phyloP scores from a whole-genome alignment of 331 rosid genomes.

The Rhamnella rubrinervis region DNA sequence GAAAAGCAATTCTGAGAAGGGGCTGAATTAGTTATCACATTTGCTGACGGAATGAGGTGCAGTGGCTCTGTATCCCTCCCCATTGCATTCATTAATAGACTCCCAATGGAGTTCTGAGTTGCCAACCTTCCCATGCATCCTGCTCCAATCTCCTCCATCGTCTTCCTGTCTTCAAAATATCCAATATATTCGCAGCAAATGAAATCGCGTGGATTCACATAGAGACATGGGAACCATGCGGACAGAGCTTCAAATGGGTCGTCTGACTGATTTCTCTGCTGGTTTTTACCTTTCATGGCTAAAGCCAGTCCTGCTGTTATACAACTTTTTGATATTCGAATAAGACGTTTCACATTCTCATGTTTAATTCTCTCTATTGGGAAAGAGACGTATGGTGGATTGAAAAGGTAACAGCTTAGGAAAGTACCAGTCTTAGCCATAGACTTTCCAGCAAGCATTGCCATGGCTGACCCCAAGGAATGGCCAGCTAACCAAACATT shows the following conservation, averaged over 20 bases:
- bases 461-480: slow-evolving; percentile 90
- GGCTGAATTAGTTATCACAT: slow-evolving; percentile 39
- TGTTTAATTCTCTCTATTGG: slow-evolving; percentile 76
- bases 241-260: slow-evolving; percentile 60
- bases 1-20: slow-evolving; percentile 44
- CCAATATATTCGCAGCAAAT: slow-evolving; percentile 79
- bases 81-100: slow-evolving; percentile 59
- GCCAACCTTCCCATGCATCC: slow-evolving; percentile 78
- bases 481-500: slow-evolving; percentile 87
- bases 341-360: slow-evolving; percentile 62
- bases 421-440: slow-evolving; percentile 64
- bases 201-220: slow-evolving; percentile 76
- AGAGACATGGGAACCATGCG: slow-evolving; percentile 71
- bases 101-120: slow-evolving; percentile 66
- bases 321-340: slow-evolving; percentile 70
- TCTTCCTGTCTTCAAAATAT: slow-evolving; percentile 84
- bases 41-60: slow-evolving; percentile 95
- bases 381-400: slow-evolving; percentile 77
- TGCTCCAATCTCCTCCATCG: slow-evolving; percentile 81
- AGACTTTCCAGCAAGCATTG: slow-evolving; percentile 79
- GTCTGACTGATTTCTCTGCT: slow-evolving; percentile 33
- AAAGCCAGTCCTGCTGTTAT: slow-evolving; percentile 71
- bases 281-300: slow-evolving; percentile 61
- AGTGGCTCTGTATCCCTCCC: slow-evolving; percentile 76
- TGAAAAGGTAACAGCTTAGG: slow-evolving; percentile 72